Conservation (phyloP, 139 green algal species). For the Gonium pectorale region DNA sequence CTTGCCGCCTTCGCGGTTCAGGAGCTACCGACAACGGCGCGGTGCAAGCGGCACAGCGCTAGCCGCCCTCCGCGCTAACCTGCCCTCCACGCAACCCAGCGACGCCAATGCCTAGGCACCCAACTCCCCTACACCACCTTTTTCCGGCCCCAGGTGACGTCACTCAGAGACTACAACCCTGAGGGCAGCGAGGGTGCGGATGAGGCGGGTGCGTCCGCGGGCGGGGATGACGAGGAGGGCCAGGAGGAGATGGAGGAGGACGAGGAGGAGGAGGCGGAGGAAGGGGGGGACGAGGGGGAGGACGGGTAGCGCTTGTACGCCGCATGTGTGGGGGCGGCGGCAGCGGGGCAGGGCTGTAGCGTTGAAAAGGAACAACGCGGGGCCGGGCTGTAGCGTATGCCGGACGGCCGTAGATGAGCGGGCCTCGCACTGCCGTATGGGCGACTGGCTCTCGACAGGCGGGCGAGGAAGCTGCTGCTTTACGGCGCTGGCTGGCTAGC, state of each 20-base stretch:
- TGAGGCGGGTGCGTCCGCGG: background rate
- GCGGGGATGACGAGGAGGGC: background rate
- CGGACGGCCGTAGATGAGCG: too few relatives aligned
- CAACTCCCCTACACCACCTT: background rate
- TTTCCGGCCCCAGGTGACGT: slow-evolving; percentile 5
- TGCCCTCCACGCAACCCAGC: background rate
- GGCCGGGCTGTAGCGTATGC: too few relatives aligned
- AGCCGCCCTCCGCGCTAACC: background rate
- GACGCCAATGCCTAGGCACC: too few relatives aligned
- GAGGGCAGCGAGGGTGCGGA: background rate
- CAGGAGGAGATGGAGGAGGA: background rate
- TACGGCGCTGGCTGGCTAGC: too few relatives aligned
- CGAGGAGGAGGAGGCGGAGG: background rate
- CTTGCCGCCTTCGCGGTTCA: background rate
- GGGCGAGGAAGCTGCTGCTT: too few relatives aligned
- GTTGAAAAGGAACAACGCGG: too few relatives aligned
- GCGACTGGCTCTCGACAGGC: too few relatives aligned
- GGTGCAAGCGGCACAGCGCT: background rate
- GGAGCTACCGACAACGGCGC: too few relatives aligned
- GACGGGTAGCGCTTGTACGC: too few relatives aligned
- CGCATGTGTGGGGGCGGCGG: too few relatives aligned
- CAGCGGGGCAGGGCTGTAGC: too few relatives aligned
- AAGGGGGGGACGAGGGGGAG: background rate
- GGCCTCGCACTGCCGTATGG: too few relatives aligned
- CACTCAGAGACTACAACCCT: slow-evolving; percentile 8